Percentiles rank a stretch among this genome's conserved stretches.
Evolutionary conservation across 2,329 filamentous ascomycete genomes (phyloP).

Genomic region (Leptodontidium sp.): DNA sequence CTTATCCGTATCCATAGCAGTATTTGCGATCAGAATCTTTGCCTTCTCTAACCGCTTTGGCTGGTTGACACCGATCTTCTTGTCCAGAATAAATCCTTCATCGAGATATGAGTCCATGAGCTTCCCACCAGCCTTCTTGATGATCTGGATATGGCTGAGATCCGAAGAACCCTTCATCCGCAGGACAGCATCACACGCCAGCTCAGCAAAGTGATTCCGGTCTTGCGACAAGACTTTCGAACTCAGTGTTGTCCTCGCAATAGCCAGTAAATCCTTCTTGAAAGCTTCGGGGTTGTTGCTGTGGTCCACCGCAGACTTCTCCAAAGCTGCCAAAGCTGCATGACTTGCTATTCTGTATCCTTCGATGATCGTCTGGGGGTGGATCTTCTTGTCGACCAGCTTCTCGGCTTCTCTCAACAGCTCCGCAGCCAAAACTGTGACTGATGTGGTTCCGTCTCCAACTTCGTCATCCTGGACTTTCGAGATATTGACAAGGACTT

Average conservation of each 20-base stretch:
- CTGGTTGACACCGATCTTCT: conserved; percentile 99
- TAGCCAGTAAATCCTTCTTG: conserved; percentile 86
- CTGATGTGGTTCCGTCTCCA: conserved; percentile 97
- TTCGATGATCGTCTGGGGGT: conserved; percentile 99
- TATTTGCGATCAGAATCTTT: conserved; percentile 98
- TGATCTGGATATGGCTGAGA: conserved; percentile 97
- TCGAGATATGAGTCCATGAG: conserved; percentile 97
- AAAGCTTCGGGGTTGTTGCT: conserved; percentile 85
- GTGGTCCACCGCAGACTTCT: conserved; percentile 87
- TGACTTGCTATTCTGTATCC: conserved; percentile 96
- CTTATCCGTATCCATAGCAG: conserved; percentile 99
- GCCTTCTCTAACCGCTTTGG: conserved; percentile 97
- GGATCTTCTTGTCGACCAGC: conserved; percentile 97
- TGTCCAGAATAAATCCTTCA: conserved; percentile 98
- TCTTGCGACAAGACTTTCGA: conserved; percentile 97
- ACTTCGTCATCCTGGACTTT: conserved; percentile 99
- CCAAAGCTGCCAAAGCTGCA: conserved; percentile 84
- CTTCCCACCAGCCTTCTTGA: conserved; percentile 99
- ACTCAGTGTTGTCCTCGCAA: conserved; percentile 93
- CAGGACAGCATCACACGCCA: conserved; percentile 91
- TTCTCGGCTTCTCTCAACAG: conserved; percentile 96
- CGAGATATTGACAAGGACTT: conserved; percentile 98
- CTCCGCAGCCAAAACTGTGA: conserved; percentile 93
- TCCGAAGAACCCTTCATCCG: conserved; percentile 90
- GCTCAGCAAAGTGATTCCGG: conserved; percentile 86